Percentiles rank a stretch among this genome's conserved stretches.
Conservation (phyloP, 179 eudicot genomes). For the Amaranthus tricolor region DNA sequence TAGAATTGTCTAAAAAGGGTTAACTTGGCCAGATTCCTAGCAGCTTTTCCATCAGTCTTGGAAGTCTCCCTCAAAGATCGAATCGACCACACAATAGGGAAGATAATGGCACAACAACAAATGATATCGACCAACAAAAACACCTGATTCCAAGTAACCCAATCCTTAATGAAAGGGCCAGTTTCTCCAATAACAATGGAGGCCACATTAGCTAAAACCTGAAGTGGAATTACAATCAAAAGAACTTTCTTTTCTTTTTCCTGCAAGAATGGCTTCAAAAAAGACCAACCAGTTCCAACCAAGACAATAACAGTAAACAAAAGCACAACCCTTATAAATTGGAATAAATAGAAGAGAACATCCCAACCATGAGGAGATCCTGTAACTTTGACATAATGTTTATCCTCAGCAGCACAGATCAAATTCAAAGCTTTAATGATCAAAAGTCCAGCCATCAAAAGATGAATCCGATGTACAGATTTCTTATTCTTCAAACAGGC, state of each 20-base stretch:
- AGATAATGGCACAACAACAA: conserved; percentile 84
- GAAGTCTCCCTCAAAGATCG: conserved; percentile 89
- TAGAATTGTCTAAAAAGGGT: conserved; percentile 88
- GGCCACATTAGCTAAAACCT: conserved; percentile 83
- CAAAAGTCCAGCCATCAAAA: conserved; percentile 56
- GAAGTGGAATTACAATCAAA: conserved; percentile 88
- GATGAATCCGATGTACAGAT: conserved; percentile 64
- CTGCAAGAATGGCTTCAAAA: conserved; percentile 85
- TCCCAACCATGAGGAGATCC: conserved; percentile 95
- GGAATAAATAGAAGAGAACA: conserved; percentile 76
- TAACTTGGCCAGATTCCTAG: conserved; percentile 77
- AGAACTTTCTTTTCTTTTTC: conserved; percentile 91
- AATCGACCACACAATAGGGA: conserved; percentile 94
- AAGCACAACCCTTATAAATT: conserved; percentile 72
- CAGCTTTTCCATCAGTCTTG: conserved; percentile 93
- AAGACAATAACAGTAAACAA: conserved; percentile 83
- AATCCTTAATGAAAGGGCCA: conserved; percentile 85
- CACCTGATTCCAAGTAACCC: conserved; percentile 95
- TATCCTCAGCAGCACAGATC: conserved; percentile 84
- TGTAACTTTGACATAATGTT: conserved; percentile 81
- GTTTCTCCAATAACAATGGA: conserved; percentile 89
- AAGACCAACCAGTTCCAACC: conserved; percentile 94
- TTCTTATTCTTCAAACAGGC: conserved; percentile 36
- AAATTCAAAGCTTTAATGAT: conserved; percentile 70
- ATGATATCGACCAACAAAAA: conserved; percentile 84